Percentiles rank a stretch among this genome's conserved stretches.
phyloP scores from a whole-genome alignment of 2,329 filamentous ascomycete genomes.

The Fusarium begoniae region DNA sequence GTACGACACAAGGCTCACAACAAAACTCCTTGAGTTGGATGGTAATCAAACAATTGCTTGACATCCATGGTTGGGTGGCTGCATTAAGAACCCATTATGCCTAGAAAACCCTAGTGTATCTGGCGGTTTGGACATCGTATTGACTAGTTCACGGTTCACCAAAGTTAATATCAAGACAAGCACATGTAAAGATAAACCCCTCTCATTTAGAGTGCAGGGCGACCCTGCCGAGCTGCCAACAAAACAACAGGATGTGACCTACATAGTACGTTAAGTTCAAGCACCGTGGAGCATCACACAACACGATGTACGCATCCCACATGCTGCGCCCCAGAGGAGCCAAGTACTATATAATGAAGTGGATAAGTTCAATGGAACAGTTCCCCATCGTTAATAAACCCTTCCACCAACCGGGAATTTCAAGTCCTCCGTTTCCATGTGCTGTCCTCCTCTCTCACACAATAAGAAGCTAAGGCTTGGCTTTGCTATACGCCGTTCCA shows the following conservation, averaged over 20 bases:
- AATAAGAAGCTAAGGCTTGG: background rate
- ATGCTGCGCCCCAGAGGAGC: conserved; percentile 20
- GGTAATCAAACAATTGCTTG: background rate
- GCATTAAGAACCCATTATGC: conserved; percentile 3
- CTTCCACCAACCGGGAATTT: conserved; percentile 25
- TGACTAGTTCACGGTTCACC: conserved; percentile 9
- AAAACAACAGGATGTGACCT: conserved; percentile 19
- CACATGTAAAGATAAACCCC: conserved; percentile 30
- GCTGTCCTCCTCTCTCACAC: background rate
- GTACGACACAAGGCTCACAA: background rate
- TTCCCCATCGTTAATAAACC: background rate
- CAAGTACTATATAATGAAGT: conserved; percentile 3
- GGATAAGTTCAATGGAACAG: conserved; percentile 14
- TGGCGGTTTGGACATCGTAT: conserved; percentile 33
- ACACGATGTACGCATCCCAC: conserved; percentile 21
- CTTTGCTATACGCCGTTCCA: background rate
- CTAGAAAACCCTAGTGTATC: conserved; percentile 10
- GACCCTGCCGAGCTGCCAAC: conserved; percentile 26
- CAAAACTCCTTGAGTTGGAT: background rate
- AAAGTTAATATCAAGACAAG: conserved; percentile 9
- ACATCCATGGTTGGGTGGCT: conserved; percentile 7
- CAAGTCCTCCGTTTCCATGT: background rate
- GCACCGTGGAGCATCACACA: conserved; percentile 32
- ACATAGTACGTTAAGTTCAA: conserved; percentile 25
- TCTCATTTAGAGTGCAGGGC: conserved; percentile 14